Evolutionary conservation across 2,329 filamentous ascomycete species (phyloP).

Genomic region (Hymenoscyphus repandus): DNA sequence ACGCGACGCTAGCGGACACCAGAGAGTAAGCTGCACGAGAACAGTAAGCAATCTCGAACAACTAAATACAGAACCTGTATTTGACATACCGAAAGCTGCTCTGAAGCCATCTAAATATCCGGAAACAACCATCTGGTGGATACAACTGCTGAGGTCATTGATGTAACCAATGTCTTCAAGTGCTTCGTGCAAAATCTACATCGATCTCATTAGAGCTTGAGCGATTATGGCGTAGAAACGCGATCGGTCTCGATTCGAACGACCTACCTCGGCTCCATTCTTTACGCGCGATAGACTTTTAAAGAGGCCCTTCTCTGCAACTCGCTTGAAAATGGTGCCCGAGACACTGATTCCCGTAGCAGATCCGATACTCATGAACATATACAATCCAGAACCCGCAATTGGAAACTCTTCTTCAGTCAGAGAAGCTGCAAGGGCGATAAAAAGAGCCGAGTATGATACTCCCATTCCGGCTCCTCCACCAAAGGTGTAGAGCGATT

Average conservation of each 20-base stretch:
- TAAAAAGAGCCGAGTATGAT: slow-evolving; percentile 40
- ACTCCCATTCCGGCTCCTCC: slow-evolving; percentile 46
- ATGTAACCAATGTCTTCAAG: slow-evolving; percentile 10
- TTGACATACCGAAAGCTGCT: slow-evolving; percentile 5
- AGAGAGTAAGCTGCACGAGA: not conserved
- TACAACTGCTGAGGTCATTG: slow-evolving; percentile 3
- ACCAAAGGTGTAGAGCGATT: slow-evolving; percentile 55
- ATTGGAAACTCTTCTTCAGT: slow-evolving; percentile 41
- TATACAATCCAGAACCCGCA: slow-evolving; percentile 41
- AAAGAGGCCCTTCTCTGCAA: not conserved
- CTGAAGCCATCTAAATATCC: slow-evolving; percentile 7
- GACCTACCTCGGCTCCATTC: slow-evolving; percentile 4
- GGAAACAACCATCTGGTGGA: slow-evolving; percentile 6
- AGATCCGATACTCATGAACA: slow-evolving; percentile 27
- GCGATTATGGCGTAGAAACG: too few species aligned
- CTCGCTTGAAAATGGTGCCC: slow-evolving; percentile 10
- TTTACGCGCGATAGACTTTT: not conserved
- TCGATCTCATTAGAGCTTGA: not conserved
- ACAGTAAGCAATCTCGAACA: not conserved
- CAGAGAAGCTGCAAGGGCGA: slow-evolving; percentile 42
- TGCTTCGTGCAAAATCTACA: slow-evolving; percentile 5
- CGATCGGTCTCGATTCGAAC: too few species aligned
- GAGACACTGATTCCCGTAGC: slow-evolving; percentile 13
- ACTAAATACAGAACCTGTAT: not conserved
- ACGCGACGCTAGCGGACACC: not conserved